Evolutionary conservation across 2,329 filamentous ascomycete species (phyloP).

Genomic region (Colletotrichum salicis): DNA sequence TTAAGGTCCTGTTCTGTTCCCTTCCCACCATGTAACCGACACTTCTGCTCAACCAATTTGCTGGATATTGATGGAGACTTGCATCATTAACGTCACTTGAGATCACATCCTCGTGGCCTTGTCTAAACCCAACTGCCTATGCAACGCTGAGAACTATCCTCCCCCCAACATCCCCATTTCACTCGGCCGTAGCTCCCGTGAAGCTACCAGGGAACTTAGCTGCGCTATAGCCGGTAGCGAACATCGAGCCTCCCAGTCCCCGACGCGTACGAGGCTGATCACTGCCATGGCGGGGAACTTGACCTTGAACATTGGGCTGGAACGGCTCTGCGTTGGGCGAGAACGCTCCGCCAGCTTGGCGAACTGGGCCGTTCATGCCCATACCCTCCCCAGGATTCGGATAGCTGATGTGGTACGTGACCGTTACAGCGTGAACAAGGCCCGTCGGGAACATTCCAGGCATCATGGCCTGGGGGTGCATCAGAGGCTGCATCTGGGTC

Average conservation of each 20-base stretch:
- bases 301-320: neutral
- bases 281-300: neutral
- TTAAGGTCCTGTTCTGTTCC: neutral
- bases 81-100: neutral
- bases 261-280: neutral
- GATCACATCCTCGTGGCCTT: neutral
- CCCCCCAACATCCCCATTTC: neutral
- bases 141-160: neutral
- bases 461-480: neutral
- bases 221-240: conserved; percentile 13
- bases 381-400: neutral
- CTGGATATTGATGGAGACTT: neutral
- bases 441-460: neutral
- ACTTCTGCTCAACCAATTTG: neutral
- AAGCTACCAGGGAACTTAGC: conserved; percentile 27
- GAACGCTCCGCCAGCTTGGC: neutral
- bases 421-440: conserved; percentile 6
- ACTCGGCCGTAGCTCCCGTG: neutral
- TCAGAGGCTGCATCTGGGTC: neutral
- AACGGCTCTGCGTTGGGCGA: conserved; percentile 1
- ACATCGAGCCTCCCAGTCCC: conserved; percentile 23
- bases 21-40: neutral
- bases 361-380: neutral
- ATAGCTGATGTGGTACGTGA: conserved; percentile 29
- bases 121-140: neutral